Evolutionary conservation across 495 filamentous ascomycete genomes (phyloP).

Genomic region (Xylona heveae): DNA sequence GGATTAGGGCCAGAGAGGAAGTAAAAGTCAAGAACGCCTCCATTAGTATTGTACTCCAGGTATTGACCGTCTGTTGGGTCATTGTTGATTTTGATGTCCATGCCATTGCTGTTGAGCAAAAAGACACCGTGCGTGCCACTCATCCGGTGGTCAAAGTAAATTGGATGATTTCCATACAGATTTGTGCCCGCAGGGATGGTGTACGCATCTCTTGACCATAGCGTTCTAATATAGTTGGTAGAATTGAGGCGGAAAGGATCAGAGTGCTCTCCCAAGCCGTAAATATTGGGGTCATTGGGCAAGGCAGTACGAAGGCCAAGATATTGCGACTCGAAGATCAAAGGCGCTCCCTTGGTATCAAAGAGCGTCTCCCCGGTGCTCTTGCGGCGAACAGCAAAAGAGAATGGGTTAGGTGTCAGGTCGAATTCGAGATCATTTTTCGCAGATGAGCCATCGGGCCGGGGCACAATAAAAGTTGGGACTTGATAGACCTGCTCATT

Average conservation of each 20-base stretch:
- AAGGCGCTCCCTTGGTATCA: slow-evolving; percentile 42
- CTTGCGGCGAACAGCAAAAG: slow-evolving; percentile 45
- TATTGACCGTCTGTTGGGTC: slow-evolving; percentile 39
- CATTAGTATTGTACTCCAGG: slow-evolving; percentile 67
- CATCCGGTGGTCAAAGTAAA: slow-evolving; percentile 63
- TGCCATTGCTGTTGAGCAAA: slow-evolving; percentile 63
- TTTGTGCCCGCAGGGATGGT: slow-evolving; percentile 44
- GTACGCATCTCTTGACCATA: slow-evolving; percentile 65
- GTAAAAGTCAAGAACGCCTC: slow-evolving; percentile 69
- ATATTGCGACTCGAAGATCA: slow-evolving; percentile 68
- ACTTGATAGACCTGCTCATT: slow-evolving; percentile 62
- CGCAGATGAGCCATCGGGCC: slow-evolving; percentile 21
- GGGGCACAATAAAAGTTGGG: slow-evolving; percentile 45
- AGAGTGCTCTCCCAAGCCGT: slow-evolving; percentile 63
- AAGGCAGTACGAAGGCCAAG: slow-evolving; percentile 47
- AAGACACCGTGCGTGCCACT: slow-evolving; percentile 64
- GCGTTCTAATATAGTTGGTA: slow-evolving; percentile 52
- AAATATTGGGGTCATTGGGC: slow-evolving; percentile 45
- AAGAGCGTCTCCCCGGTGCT: slow-evolving; percentile 53
- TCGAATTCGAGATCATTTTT: slow-evolving; percentile 39
- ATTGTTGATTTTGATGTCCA: slow-evolving; percentile 69
- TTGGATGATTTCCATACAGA: slow-evolving; percentile 63
- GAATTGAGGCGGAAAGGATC: slow-evolving; percentile 53
- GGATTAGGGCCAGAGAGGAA: slow-evolving; percentile 58
- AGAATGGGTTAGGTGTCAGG: slow-evolving; percentile 47